Evolutionary conservation across 495 filamentous ascomycete genomes (phyloP).

Genomic region (Symbiotaphrina buchneri): DNA sequence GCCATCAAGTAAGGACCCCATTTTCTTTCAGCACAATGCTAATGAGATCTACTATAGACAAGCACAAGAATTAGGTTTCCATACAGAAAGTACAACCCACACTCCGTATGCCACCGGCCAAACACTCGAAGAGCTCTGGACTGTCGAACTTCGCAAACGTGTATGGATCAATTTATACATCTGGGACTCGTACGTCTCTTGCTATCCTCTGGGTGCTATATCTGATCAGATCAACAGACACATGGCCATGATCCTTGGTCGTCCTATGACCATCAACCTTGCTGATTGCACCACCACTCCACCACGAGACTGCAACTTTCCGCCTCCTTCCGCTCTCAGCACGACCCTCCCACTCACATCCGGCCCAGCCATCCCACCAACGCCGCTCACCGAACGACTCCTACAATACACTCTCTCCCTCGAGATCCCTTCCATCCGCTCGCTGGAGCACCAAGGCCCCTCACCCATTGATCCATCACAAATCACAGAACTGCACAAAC

Average conservation of each 20-base stretch:
- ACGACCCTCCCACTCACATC: background rate
- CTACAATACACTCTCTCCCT: background rate
- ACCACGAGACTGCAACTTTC: background rate
- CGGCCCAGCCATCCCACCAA: background rate
- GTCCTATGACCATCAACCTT: conserved; percentile 3
- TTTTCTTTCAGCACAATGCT: no score
- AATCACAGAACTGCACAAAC: background rate
- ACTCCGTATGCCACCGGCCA: background rate
- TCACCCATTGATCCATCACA: background rate
- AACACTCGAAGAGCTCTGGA: conserved; percentile 3
- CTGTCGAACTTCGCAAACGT: conserved; percentile 4
- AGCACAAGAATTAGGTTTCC: conserved; percentile 2
- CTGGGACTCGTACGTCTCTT: conserved; percentile 7
- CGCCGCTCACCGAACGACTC: background rate
- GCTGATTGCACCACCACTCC: conserved; percentile 5
- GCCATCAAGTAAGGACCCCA: conserved; percentile 5
- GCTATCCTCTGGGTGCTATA: background rate
- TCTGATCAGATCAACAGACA: conserved; percentile 2
- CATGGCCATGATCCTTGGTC: conserved; percentile 8
- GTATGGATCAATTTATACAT: conserved; percentile 6
- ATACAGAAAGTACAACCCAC: background rate
- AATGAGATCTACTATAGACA: no score
- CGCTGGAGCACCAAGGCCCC: background rate
- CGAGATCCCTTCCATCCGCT: background rate
- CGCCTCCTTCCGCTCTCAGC: background rate